phyloP scores from a whole-genome alignment of 306 rosid species.

The Psophocarpus tetragonolobus region DNA sequence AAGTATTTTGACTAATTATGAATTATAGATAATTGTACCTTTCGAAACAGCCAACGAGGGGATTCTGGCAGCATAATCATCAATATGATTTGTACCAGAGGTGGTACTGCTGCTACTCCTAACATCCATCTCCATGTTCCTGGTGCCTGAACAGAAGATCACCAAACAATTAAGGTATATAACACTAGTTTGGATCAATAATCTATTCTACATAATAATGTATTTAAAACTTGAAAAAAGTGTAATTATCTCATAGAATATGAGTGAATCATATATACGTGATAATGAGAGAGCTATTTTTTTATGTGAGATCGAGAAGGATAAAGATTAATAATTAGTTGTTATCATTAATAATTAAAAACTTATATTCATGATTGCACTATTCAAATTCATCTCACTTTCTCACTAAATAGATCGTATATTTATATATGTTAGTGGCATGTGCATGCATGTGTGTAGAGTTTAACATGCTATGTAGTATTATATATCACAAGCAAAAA shows the following conservation, averaged over 20 bases:
- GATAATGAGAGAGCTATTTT: too few relatives aligned
- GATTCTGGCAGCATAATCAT: slow-evolving; percentile 65
- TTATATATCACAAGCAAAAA: background rate
- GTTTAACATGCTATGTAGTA: background rate
- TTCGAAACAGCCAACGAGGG: slow-evolving; percentile 66
- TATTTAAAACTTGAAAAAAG: background rate
- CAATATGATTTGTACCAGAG: slow-evolving; percentile 40
- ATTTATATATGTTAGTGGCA: too few relatives aligned
- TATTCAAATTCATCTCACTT: too few relatives aligned
- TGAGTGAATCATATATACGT: background rate
- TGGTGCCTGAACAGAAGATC: slow-evolving; percentile 40
- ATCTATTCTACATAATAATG: background rate
- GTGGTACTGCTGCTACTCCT: slow-evolving; percentile 63
- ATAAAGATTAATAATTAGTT: too few relatives aligned
- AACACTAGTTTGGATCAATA: background rate
- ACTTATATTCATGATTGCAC: background rate
- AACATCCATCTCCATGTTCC: slow-evolving; percentile 83
- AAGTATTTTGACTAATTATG: background rate
- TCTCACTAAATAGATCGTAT: too few relatives aligned
- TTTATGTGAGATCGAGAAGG: too few relatives aligned
- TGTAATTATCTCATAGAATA: background rate
- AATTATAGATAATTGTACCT: slow-evolving; percentile 35
- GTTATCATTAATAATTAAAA: too few relatives aligned
- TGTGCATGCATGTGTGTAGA: too few relatives aligned
- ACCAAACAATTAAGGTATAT: background rate